Evolutionary conservation across 805 yeast species (phyloP).

Genomic region (Yarrowia sp.): DNA sequence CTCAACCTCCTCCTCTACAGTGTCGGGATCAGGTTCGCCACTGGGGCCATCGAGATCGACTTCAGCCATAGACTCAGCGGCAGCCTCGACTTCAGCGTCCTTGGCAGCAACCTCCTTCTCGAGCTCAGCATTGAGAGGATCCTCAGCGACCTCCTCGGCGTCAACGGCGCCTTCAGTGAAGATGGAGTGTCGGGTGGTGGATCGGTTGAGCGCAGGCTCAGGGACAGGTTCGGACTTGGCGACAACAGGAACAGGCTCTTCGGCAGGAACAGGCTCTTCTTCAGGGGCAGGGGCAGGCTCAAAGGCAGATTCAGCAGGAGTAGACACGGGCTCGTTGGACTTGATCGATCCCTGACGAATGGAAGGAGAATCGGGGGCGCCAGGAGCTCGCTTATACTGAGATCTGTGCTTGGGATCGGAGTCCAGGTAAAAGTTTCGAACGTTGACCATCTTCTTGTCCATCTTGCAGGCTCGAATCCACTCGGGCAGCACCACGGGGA

Average conservation of each 20-base stretch:
- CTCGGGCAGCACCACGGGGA: constrained; percentile 94
- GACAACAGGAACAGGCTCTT: constrained; percentile 41
- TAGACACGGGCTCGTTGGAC: neutral
- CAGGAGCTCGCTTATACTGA: constrained; percentile 23
- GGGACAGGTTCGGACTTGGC: constrained; percentile 21
- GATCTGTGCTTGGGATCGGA: constrained; percentile 49
- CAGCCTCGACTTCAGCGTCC: constrained; percentile 9
- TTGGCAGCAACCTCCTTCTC: constrained; percentile 27
- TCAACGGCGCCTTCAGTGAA: constrained; percentile 37
- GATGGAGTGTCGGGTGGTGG: constrained; percentile 15
- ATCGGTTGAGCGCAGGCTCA: constrained; percentile 31
- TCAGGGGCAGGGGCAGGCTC: too few species aligned
- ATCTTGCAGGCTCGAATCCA: constrained; percentile 94
- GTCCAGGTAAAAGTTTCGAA: constrained; percentile 66
- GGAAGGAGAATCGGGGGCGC: constrained; percentile 2
- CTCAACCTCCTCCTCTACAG: constrained; percentile 2
- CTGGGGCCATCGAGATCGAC: constrained; percentile 22
- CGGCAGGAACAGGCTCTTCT: neutral
- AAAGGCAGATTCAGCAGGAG: too few species aligned
- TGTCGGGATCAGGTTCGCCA: constrained; percentile 9
- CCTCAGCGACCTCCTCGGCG: constrained; percentile 40
- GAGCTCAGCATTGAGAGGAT: constrained; percentile 16
- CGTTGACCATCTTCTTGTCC: constrained; percentile 91
- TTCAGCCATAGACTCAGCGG: constrained; percentile 12
- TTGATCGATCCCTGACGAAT: neutral